Percentiles rank a stretch among this genome's conserved stretches.
phyloP scores from a whole-genome alignment of 129 eudicot genomes.

The Mikania micrantha region DNA sequence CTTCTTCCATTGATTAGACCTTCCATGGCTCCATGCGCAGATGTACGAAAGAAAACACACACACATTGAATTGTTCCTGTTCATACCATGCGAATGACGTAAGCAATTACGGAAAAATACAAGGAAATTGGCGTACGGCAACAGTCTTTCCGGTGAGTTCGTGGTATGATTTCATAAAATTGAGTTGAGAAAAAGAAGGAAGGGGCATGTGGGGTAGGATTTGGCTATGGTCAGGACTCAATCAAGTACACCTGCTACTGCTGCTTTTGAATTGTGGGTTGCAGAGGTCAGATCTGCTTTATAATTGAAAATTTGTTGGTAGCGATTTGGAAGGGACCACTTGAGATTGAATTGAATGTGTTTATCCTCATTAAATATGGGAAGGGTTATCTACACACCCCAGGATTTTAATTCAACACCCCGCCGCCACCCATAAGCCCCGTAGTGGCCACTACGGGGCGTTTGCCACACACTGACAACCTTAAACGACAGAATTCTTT shows the following conservation, averaged over 20 bases:
- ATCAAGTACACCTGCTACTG: constrained; percentile 40
- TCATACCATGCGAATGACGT: constrained; percentile 23
- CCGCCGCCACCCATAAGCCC: too few species aligned
- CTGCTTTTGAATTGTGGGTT: constrained; percentile 16
- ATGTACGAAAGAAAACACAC: constrained; percentile 3
- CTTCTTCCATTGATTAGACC: constrained; percentile 27
- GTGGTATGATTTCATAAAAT: constrained; percentile 8
- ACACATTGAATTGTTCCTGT: constrained; percentile 16
- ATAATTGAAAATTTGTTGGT: constrained; percentile 9
- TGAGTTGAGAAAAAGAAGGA: not conserved
- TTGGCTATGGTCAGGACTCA: constrained; percentile 19
- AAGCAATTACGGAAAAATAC: not conserved
- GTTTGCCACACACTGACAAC: too few species aligned
- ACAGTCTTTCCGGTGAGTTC: constrained; percentile 10
- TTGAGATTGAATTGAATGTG: not conserved
- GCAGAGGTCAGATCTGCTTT: constrained; percentile 21
- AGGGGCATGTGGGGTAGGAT: constrained; percentile 4
- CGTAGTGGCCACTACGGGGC: too few species aligned
- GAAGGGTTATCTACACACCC: too few species aligned
- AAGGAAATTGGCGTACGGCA: constrained; percentile 14
- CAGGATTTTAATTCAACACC: too few species aligned
- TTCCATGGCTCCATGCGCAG: constrained; percentile 11
- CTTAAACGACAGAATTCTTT: too few species aligned
- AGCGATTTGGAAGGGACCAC: constrained; percentile 24
- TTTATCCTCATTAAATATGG: not conserved